Evolutionary conservation across 2,329 filamentous ascomycete genomes (phyloP), one percentile per base, ranked within the genome.

Genomic region (Fusarium decemcellulare): DNA sequence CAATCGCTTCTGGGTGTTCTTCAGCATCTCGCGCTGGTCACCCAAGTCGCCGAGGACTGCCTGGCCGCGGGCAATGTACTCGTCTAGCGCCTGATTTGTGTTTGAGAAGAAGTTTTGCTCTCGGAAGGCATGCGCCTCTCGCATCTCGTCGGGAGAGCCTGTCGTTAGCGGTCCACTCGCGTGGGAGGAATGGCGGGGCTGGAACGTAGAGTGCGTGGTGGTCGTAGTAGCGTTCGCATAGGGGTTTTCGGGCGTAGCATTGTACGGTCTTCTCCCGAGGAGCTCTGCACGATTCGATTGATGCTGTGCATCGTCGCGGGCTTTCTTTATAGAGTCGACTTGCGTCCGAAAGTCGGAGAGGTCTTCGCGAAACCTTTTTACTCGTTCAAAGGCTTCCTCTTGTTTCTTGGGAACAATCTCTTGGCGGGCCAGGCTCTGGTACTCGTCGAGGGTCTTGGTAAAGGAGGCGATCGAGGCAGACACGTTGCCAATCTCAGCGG

Each of bases 391-490:
- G 1, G 95, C 96, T 77, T 98, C 97, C 64, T 96, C 92, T 73
- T 97, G 93, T 82, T 98, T 99, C 63, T 93, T 92, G 6, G 92
- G 88, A 60, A 97, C 95, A 34, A 97, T 89, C 80, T 99, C 96
- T 75, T 95, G 93, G 71, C 93, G 93, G 1, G 95, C 92, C 32
- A 97, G 89, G 59, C 88, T 87, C 75, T 92, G 90, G 84, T 99
- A 99, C 78, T 98, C 95, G 82, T 98, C 95, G 70, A 99, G 87
- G 1, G 94, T 97, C 65, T 96, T 93, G 48, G 92, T 89, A 80
- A 99, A 94, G 63, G 94, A 82, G 44, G 92, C 90, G 32, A 97
- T 83, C 14, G 93, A 93, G 18, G 90, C 91, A n/a, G 92, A 91
- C 69, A 94, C 89, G 80, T 94, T 92, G 76, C 92, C 91, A 80